Conservation (phyloP, 441 rosid species). For the Lepidium campestre region DNA sequence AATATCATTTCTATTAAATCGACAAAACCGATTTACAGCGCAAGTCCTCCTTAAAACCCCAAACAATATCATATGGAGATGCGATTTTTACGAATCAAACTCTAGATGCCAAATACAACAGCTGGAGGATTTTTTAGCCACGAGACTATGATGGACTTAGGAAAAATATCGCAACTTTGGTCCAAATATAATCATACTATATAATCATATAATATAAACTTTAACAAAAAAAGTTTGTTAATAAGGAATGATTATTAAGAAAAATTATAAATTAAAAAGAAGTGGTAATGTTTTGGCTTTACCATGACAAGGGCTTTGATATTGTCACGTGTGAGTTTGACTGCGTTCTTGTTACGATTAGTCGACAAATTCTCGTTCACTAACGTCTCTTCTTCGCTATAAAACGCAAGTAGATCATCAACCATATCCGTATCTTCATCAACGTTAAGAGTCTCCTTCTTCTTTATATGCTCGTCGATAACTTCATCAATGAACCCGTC, state of each 20-base stretch:
- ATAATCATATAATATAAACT: too few species aligned
- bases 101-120: too few species aligned
- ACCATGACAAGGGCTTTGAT: constrained; percentile 97
- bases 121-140: too few species aligned
- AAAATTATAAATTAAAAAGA: neutral
- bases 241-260: neutral
- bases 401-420: constrained; percentile 76
- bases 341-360: constrained; percentile 44
- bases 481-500: constrained; percentile 71
- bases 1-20: neutral
- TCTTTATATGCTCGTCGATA: constrained; percentile 70
- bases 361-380: constrained; percentile 37
- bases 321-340: constrained; percentile 66
- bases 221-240: neutral
- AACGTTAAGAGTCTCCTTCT: constrained; percentile 28
- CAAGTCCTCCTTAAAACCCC: too few species aligned
- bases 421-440: constrained; percentile 75
- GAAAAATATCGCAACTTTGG: too few species aligned
- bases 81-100: too few species aligned
- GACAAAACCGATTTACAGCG: too few species aligned
- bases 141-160: too few species aligned
- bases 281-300: constrained; percentile 1
- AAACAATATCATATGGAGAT: too few species aligned
- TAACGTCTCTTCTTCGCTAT: constrained; percentile 47
- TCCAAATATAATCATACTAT: too few species aligned